Conservation (phyloP, 1,139 yeast genomes). For the Candida neerlandica region DNA sequence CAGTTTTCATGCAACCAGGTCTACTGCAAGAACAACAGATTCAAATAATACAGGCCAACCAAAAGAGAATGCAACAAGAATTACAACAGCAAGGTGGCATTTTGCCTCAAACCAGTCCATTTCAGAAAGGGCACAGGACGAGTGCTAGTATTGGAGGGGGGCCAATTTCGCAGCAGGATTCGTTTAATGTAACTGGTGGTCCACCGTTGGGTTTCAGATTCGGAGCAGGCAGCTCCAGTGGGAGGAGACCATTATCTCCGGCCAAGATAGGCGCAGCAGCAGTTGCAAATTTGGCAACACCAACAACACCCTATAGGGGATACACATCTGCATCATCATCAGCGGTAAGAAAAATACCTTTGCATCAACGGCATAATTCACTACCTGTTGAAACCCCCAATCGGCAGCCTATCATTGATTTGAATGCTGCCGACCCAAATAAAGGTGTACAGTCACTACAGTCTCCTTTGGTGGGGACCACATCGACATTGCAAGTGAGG, state of each 20-base stretch:
- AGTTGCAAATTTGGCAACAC: conserved; percentile 54
- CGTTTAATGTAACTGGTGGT: conserved; percentile 29
- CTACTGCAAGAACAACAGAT: conserved; percentile 11
- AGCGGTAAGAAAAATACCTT: conserved; percentile 14
- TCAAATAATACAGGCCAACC: conserved; percentile 7
- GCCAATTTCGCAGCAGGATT: conserved; percentile 15
- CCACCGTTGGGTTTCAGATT: conserved; percentile 45
- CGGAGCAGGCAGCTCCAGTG: conserved; percentile 32
- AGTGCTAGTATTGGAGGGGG: conserved; percentile 11
- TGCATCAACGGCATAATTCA: conserved; percentile 47
- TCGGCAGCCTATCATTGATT: conserved; percentile 11
- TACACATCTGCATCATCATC: conserved; percentile 19
- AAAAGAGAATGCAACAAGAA: conserved; percentile 10
- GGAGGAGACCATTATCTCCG: conserved; percentile 50
- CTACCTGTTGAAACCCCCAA: conserved; percentile 37
- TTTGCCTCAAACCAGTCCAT: conserved; percentile 3
- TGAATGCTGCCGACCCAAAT: conserved; percentile 8
- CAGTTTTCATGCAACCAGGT: conserved; percentile 3
- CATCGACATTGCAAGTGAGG: conserved; percentile 46
- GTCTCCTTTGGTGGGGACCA: conserved; percentile 27
- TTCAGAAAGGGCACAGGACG: conserved; percentile 9
- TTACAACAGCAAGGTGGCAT: conserved; percentile 7
- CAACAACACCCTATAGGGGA: conserved; percentile 31
- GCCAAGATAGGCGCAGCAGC: conserved; percentile 76
- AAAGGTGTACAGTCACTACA: conserved; percentile 11